Conservation (phyloP, 2,329 filamentous ascomycete genomes). For the Cladosporium phlei region DNA sequence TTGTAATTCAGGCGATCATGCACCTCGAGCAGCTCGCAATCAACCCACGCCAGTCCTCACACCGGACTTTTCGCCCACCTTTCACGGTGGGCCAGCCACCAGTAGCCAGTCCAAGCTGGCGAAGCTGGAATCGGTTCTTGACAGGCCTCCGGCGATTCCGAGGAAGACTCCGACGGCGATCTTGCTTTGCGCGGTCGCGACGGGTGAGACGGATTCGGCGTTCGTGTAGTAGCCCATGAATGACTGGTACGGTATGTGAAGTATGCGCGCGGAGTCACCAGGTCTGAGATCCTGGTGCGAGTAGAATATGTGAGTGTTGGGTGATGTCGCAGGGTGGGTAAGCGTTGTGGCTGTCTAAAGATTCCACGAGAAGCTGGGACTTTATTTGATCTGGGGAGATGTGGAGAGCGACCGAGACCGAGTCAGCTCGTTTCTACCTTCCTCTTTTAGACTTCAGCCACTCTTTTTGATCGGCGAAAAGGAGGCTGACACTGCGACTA, state of each 20-base stretch:
- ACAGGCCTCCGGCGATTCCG: constrained; percentile 25
- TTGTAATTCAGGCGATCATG: constrained; percentile 6
- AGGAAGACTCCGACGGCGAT: constrained; percentile 8
- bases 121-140: constrained; percentile 43
- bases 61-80: constrained; percentile 45
- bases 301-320: background rate
- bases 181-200: constrained; percentile 9
- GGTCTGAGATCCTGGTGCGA: background rate
- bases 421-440: too few relatives aligned
- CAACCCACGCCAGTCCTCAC: constrained; percentile 13
- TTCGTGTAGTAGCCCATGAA: constrained; percentile 13
- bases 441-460: too few relatives aligned
- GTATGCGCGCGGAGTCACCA: background rate
- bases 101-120: constrained; percentile 46
- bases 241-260: background rate
- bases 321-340: background rate
- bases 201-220: constrained; percentile 7
- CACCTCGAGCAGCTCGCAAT: constrained; percentile 8
- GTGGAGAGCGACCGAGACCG: background rate
- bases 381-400: background rate
- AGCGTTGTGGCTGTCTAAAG: background rate
- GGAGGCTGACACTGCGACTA: too few relatives aligned
- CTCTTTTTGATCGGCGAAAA: too few relatives aligned
- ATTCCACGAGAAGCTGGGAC: constrained; percentile 4
- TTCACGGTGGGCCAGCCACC: constrained; percentile 49